phyloP scores from a whole-genome alignment of 768 basidiomycete genomes.

The Leccinum variicolor region DNA sequence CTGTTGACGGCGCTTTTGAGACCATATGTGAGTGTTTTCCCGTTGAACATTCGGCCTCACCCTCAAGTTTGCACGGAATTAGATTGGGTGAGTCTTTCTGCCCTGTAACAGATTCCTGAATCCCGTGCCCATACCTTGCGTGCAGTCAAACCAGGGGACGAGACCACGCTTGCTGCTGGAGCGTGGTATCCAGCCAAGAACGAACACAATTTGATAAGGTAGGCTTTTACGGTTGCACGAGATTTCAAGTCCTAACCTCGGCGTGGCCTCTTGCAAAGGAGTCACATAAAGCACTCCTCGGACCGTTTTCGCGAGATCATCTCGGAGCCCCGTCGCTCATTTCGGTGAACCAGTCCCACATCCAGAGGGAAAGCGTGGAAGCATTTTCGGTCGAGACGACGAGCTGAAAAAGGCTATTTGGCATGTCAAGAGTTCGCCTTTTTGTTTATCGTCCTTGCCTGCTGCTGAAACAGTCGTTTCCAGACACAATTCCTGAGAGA shows the following conservation, averaged over 20 bases:
- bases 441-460: background rate
- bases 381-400: constrained; percentile 84
- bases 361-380: constrained; percentile 63
- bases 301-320: constrained; percentile 64
- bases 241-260: background rate
- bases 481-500: constrained; percentile 90
- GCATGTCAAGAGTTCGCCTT: background rate
- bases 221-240: constrained; percentile 3
- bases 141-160: constrained; percentile 60
- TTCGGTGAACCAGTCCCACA: constrained; percentile 72
- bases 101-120: background rate
- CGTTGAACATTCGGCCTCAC: background rate
- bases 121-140: constrained; percentile 6
- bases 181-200: constrained; percentile 76
- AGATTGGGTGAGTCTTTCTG: constrained; percentile 20
- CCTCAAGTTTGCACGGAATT: background rate
- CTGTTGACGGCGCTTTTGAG: constrained; percentile 9
- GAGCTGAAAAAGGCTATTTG: constrained; percentile 72
- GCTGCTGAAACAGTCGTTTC: background rate
- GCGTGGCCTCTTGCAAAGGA: constrained; percentile 31
- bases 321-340: constrained; percentile 61
- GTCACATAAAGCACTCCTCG: constrained; percentile 63
- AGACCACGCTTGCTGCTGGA: constrained; percentile 76
- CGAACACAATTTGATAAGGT: constrained; percentile 77
- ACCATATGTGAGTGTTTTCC: constrained; percentile 6